phyloP scores from a whole-genome alignment of 129 eudicot genomes.

The Lactuca saligna region DNA sequence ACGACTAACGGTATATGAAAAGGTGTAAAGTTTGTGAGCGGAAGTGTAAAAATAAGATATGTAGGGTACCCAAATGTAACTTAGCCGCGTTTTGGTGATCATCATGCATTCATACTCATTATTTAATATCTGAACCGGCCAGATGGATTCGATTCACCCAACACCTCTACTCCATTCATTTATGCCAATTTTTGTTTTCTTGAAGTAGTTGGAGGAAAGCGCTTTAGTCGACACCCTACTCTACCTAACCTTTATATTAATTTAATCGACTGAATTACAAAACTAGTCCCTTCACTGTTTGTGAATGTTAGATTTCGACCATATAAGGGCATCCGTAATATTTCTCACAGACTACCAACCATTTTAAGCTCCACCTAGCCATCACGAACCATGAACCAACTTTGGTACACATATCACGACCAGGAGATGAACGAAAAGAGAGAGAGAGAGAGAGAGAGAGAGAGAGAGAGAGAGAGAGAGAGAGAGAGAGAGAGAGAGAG shows the following conservation, averaged over 20 bases:
- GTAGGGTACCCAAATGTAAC: slow-evolving; percentile 18
- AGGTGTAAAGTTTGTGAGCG: neutral
- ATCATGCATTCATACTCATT: neutral
- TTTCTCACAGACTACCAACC: too few species aligned
- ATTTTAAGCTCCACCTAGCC: too few species aligned
- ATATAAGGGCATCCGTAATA: too few species aligned
- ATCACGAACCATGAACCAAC: too few species aligned
- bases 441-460: too few species aligned
- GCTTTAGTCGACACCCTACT: slow-evolving; percentile 23
- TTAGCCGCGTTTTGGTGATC: slow-evolving; percentile 20
- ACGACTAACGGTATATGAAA: neutral
- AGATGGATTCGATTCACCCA: slow-evolving; percentile 33
- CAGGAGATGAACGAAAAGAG: too few species aligned
- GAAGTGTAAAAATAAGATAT: neutral
- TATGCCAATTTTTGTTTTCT: slow-evolving; percentile 18
- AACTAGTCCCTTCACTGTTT: neutral
- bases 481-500: too few species aligned
- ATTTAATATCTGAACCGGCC: slow-evolving; percentile 30
- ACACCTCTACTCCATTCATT: slow-evolving; percentile 9
- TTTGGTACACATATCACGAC: too few species aligned
- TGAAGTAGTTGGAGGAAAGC: slow-evolving; percentile 25
- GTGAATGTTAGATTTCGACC: neutral
- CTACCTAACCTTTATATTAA: slow-evolving; percentile 26
- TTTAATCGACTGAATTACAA: neutral
- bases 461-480: too few species aligned